These are phyloP conservation scores for Aethionema arabicum DNA, from an alignment of 345 rosid genomes.

Conservation along the genomic window DNA sequence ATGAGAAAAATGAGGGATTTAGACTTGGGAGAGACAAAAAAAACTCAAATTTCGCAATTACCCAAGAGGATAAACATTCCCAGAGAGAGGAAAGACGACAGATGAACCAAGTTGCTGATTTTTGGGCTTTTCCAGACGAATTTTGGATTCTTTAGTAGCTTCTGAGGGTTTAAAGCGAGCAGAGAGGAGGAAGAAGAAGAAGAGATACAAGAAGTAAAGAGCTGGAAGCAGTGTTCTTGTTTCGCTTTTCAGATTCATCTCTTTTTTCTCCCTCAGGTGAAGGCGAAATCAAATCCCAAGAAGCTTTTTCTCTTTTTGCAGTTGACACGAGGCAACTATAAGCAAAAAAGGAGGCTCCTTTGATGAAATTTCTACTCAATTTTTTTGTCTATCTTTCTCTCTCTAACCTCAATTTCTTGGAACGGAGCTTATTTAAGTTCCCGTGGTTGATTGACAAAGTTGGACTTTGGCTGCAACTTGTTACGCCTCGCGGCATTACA, in stretches of 20 bases:
- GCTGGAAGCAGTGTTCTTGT: conserved; percentile 20
- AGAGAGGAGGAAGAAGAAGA: conserved; percentile 13
- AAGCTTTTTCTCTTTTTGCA: not conserved
- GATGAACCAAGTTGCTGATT: conserved; percentile 44
- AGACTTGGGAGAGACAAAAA: not conserved
- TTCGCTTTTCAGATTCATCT: conserved; percentile 21
- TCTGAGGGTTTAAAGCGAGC: conserved; percentile 15
- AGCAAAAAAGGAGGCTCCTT: conserved; percentile 17
- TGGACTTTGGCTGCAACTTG: conserved; percentile 16
- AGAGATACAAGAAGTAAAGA: not conserved
- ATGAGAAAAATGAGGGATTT: not conserved
- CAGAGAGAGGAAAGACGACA: conserved; percentile 59
- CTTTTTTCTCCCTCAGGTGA: conserved; percentile 2
- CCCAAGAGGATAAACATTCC: conserved; percentile 96
- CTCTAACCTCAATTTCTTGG: conserved; percentile 3
- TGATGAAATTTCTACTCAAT: not conserved
- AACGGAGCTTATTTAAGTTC: conserved; percentile 13
- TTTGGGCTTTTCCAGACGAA: conserved; percentile 26
- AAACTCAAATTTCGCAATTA: conserved; percentile 23
- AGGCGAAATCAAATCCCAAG: conserved; percentile 30
- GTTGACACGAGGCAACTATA: conserved; percentile 15
- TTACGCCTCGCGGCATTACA: not conserved
- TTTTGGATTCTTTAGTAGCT: conserved; percentile 30
- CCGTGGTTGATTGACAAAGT: conserved; percentile 10
- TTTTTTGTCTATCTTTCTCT: not conserved